Conservation (phyloP, 495 filamentous ascomycete species). For the Pyrenula aspistea region DNA sequence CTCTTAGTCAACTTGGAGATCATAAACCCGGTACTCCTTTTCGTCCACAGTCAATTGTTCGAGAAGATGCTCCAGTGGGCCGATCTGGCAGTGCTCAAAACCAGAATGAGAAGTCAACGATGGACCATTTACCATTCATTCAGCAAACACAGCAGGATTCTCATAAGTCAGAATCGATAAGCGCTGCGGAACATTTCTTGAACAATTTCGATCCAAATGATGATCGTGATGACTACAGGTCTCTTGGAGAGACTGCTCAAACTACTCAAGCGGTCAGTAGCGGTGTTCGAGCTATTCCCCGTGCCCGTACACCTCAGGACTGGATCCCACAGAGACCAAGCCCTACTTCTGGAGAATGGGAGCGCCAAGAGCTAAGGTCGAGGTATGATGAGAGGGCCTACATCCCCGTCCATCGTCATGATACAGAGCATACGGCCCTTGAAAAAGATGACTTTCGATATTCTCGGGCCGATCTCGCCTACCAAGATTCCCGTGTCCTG, state of each 20-base stretch:
- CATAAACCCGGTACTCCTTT: conserved; percentile 5
- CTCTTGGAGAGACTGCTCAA: background rate
- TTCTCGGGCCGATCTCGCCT: background rate
- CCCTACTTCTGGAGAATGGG: background rate
- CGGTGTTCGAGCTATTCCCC: no score
- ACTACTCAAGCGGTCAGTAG: background rate
- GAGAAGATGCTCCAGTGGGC: background rate
- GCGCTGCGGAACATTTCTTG: conserved; percentile 29
- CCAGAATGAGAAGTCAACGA: conserved; percentile 15
- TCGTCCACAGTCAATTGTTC: conserved; percentile 2
- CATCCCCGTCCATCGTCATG: background rate
- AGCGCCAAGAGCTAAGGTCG: background rate
- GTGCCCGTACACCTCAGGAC: no score
- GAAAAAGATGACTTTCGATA: background rate
- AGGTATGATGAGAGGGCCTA: background rate
- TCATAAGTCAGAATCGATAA: conserved; percentile 8
- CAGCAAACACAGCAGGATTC: conserved; percentile 4
- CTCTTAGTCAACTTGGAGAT: background rate
- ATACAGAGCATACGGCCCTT: background rate
- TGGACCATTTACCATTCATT: conserved; percentile 11
- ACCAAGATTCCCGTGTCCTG: conserved; percentile 1
- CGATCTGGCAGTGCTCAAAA: conserved; percentile 1
- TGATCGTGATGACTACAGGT: background rate
- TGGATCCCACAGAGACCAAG: background rate
- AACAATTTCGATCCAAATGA: conserved; percentile 22